Percentiles rank a stretch among this genome's conserved stretches.
These are phyloP conservation scores for Pulicaria dysenterica DNA, from an alignment of 129 eudicot genomes.

Conservation along the genomic window DNA sequence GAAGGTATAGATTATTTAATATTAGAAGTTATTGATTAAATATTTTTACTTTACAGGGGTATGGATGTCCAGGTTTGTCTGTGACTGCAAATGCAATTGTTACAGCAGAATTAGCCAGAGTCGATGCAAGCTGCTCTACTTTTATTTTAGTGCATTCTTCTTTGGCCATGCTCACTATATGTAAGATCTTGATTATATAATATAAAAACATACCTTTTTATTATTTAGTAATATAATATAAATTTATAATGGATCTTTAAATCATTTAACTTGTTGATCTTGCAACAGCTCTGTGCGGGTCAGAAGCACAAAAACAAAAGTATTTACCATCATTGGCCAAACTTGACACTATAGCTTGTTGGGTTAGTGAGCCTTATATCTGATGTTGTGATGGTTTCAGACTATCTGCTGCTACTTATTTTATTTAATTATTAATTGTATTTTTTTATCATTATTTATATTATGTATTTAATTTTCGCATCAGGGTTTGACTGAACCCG, in stretches of 20 bases:
- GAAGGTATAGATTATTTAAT: background rate
- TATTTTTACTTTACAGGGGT: conserved; percentile 57
- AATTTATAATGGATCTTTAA: conserved; percentile 10
- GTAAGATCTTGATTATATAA: conserved; percentile 41
- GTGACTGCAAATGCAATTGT: conserved; percentile 86
- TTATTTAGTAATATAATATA: background rate
- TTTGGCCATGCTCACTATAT: conserved; percentile 95
- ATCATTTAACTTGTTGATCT: conserved; percentile 24
- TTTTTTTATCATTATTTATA: background rate
- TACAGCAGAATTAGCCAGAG: conserved; percentile 88
- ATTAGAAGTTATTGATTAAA: conserved; percentile 8
- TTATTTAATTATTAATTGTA: background rate
- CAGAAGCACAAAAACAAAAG: conserved; percentile 79
- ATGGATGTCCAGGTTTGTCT: conserved; percentile 89
- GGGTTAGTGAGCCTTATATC: conserved; percentile 58
- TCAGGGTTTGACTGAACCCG: conserved; percentile 97
- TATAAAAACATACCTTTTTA: background rate
- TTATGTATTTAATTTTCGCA: background rate
- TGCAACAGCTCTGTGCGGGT: conserved; percentile 76
- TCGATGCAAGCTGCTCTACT: conserved; percentile 97
- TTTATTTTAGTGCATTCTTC: conserved; percentile 97
- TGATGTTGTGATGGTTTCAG: conserved; percentile 7
- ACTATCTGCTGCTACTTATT: background rate
- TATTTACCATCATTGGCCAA: conserved; percentile 88
- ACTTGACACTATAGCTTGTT: conserved; percentile 73